phyloP scores from a whole-genome alignment of 768 basidiomycete genomes.

The Trametes coccinea region DNA sequence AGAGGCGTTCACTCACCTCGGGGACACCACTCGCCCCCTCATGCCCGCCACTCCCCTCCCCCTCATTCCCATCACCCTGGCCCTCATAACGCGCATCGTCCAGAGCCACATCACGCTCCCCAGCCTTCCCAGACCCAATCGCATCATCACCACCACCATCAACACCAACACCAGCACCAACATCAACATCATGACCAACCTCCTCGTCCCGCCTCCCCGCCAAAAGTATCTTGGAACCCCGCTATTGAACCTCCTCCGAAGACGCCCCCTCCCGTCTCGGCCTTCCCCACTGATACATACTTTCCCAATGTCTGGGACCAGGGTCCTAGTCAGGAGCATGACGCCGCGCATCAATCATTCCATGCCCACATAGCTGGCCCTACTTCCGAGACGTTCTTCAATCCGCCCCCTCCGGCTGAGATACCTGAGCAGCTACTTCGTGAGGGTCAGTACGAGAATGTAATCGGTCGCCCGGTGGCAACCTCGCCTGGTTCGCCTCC shows the following conservation, averaged over 20 bases:
- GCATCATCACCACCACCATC: slow-evolving; percentile 26
- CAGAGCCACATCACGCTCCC: slow-evolving; percentile 16
- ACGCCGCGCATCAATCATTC: slow-evolving; percentile 36
- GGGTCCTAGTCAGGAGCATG: slow-evolving; percentile 43
- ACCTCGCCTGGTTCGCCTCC: slow-evolving; percentile 32
- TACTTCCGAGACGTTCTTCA: slow-evolving; percentile 56
- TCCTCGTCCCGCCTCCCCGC: slow-evolving; percentile 56
- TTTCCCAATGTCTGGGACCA: slow-evolving; percentile 89
- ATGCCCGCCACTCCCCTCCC: slow-evolving; percentile 15
- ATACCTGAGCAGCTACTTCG: slow-evolving; percentile 68
- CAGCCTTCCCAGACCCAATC: slow-evolving; percentile 21
- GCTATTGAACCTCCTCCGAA: slow-evolving; percentile 78
- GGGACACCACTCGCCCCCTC: slow-evolving; percentile 16
- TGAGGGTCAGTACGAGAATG: slow-evolving; percentile 73
- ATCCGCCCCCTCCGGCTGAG: slow-evolving; percentile 55
- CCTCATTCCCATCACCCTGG: background rate
- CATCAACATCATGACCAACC: slow-evolving; percentile 34
- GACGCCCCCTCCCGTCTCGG: slow-evolving; percentile 49
- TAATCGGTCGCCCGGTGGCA: slow-evolving; percentile 46
- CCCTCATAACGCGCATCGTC: background rate
- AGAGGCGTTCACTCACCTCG: slow-evolving; percentile 21
- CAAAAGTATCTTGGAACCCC: slow-evolving; percentile 78
- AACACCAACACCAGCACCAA: slow-evolving; percentile 25
- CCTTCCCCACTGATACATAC: slow-evolving; percentile 73
- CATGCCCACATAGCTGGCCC: slow-evolving; percentile 36